Percentiles rank a stretch among this genome's conserved stretches.
phyloP scores from a whole-genome alignment of 2,329 filamentous ascomycete species.

The Trematosphaeria pertusa region DNA sequence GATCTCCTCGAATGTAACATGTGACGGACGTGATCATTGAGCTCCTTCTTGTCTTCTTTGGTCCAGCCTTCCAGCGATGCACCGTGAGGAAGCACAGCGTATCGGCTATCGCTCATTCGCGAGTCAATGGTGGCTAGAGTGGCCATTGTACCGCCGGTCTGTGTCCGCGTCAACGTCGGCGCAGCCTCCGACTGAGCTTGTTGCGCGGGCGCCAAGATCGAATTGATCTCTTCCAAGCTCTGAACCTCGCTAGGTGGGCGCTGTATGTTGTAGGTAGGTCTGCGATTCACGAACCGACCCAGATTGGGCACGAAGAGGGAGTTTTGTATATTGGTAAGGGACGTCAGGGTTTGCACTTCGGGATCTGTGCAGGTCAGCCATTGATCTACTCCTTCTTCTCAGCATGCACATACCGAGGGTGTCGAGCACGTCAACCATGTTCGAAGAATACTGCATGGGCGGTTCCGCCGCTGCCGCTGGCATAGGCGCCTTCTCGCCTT shows the following conservation, averaged over 20 bases:
- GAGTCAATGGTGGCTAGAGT: constrained; percentile 69
- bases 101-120: constrained; percentile 71
- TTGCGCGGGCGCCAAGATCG: constrained; percentile 29
- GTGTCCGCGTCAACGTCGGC: constrained; percentile 32
- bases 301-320: constrained; percentile 85
- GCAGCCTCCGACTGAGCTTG: constrained; percentile 28
- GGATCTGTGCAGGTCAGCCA: constrained; percentile 66
- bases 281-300: constrained; percentile 76
- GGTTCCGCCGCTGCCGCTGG: constrained; percentile 3
- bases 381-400: no score
- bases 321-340: constrained; percentile 88
- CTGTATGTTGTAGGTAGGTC: constrained; percentile 78
- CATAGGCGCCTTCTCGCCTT: constrained; percentile 3
- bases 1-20: constrained; percentile 84
- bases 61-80: constrained; percentile 76
- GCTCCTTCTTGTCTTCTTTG: constrained; percentile 73
- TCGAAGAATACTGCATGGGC: constrained; percentile 62
- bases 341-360: constrained; percentile 81
- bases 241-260: constrained; percentile 51
- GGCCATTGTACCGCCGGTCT: constrained; percentile 37
- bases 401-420: constrained; percentile 66
- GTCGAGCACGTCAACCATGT: constrained; percentile 72
- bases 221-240: constrained; percentile 40
- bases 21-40: constrained; percentile 87
- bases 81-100: constrained; percentile 80